These are phyloP conservation scores for Wickerhamomyces sp. DNA, from an alignment of 1,139 yeast species.

Conservation along the genomic window DNA sequence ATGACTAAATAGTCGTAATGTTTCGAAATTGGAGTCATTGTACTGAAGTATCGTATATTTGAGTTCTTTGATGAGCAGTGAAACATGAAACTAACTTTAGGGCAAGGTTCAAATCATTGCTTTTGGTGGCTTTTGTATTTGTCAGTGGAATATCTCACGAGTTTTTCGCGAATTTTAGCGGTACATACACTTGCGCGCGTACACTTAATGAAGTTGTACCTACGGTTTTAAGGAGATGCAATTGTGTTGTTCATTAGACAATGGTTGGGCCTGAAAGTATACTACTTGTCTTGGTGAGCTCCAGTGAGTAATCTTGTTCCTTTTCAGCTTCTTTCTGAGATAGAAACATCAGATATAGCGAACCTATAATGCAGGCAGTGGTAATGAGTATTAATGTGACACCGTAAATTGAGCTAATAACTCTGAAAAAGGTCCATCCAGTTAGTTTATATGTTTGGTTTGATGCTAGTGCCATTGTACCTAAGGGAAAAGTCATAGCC, in stretches of 20 bases:
- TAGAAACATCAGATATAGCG: slow-evolving; percentile 1
- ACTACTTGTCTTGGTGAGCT: background rate
- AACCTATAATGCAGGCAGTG: slow-evolving; percentile 6
- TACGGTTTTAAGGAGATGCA: too few relatives aligned
- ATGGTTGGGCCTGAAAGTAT: too few relatives aligned
- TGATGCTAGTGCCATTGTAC: slow-evolving; percentile 70
- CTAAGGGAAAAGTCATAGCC: slow-evolving; percentile 89
- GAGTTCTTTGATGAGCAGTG: too few relatives aligned
- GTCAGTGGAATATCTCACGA: too few relatives aligned
- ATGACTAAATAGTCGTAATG: slow-evolving; percentile 90
- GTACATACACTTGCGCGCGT: too few relatives aligned
- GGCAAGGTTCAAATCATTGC: too few relatives aligned
- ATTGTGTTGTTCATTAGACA: too few relatives aligned
- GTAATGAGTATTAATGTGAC: slow-evolving; percentile 28
- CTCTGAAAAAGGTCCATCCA: slow-evolving; percentile 50
- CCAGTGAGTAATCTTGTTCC: background rate
- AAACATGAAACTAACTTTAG: too few relatives aligned
- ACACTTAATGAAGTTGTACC: too few relatives aligned
- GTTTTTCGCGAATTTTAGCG: too few relatives aligned
- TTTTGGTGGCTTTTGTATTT: too few relatives aligned
- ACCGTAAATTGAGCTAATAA: slow-evolving; percentile 60
- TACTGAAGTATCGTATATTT: slow-evolving; percentile 8
- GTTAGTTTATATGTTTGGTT: slow-evolving; percentile 42
- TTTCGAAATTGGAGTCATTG: slow-evolving; percentile 29
- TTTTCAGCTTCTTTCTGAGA: background rate